Evolutionary conservation across 2,329 filamentous ascomycete genomes (phyloP), one percentile per base, ranked within the genome.

Genomic region (Cordyceps javanica): DNA sequence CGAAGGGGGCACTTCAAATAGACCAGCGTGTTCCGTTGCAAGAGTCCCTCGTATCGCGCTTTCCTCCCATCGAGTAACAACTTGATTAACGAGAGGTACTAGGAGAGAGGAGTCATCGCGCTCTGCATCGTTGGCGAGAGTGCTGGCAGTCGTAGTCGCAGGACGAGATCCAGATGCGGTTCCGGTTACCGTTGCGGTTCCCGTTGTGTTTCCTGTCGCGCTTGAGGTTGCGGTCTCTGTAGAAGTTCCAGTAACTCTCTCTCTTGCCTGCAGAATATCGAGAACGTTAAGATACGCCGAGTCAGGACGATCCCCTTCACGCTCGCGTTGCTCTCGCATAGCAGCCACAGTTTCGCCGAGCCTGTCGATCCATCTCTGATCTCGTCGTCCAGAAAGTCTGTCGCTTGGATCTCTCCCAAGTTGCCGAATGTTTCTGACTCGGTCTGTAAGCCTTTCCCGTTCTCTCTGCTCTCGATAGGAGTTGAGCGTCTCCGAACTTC

Each of bases 1-100:
- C 41, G 77, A 75, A 11, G 78, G 75, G 1, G 72, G 72, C 54
- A 71, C 69, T 57, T 75, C 73, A n/a, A 75, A 72, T 25, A 75
- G 69, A 5, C 72, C 72, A 6, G 54, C 6, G 21, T 75, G 72
- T 26, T 76, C 74, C 5, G 66, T 61, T 0, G 61, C 62, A 9
- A 70, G 61, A 0, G 69, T 71, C 7, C 66, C 67, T 16, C 70
- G 64, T 1, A 71, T 64, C 14, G 67, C 68, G 39, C 68, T 72
- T 58, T 74, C 72, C 53, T 74, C 71, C 72, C 71, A 73, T 26
- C 71, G 65, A 38, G 63, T 72, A 36, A 69, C 67, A 16, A 70
- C 68, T 32, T 72, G 72, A 54, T 71, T 74, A 44, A 75, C 67
- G 10, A 75, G 60, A 7, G 73, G 73, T 3, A 68, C 67, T 9